Evolutionary conservation across 192 early-diverging fungal genomes (phyloP).

Genomic region (Podila minutissima): DNA sequence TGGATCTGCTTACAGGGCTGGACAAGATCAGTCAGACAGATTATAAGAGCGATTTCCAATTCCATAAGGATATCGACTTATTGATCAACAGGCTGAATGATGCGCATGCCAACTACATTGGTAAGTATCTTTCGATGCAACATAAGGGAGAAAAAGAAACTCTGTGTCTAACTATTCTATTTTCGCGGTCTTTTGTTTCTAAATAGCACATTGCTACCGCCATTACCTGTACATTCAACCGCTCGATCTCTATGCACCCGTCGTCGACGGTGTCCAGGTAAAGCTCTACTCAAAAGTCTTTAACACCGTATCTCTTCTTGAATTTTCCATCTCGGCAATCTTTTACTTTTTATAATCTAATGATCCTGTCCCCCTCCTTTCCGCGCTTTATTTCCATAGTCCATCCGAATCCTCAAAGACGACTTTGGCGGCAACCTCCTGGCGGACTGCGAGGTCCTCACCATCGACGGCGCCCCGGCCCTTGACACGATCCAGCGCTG

Average conservation of each 20-base stretch:
- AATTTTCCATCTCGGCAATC: too few relatives aligned
- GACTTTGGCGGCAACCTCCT: conserved; percentile 1
- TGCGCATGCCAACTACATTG: conserved; percentile 43
- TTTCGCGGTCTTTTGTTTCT: background rate
- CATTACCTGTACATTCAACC: conserved; percentile 39
- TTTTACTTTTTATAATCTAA: too few relatives aligned
- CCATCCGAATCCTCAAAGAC: conserved; percentile 16
- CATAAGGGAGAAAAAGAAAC: too few relatives aligned
- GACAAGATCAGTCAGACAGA: conserved; percentile 15
- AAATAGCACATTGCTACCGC: conserved; percentile 30
- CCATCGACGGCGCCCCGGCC: conserved; percentile 25
- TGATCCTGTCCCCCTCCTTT: background rate
- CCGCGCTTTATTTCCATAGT: conserved; percentile 1
- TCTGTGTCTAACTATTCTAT: background rate
- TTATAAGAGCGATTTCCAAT: conserved; percentile 21
- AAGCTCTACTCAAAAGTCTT: too few relatives aligned
- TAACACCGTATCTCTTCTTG: too few relatives aligned
- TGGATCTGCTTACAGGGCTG: conserved; percentile 21
- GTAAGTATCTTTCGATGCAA: background rate
- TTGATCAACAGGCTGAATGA: conserved; percentile 32
- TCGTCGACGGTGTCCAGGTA: conserved; percentile 35
- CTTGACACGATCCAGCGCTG: conserved; percentile 33
- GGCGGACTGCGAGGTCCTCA: conserved; percentile 31
- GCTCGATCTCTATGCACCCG: conserved; percentile 40
- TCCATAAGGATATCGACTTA: conserved; percentile 24